These are phyloP conservation scores for Clavulina sp. DNA, from an alignment of 768 basidiomycete species.

Conservation along the genomic window DNA sequence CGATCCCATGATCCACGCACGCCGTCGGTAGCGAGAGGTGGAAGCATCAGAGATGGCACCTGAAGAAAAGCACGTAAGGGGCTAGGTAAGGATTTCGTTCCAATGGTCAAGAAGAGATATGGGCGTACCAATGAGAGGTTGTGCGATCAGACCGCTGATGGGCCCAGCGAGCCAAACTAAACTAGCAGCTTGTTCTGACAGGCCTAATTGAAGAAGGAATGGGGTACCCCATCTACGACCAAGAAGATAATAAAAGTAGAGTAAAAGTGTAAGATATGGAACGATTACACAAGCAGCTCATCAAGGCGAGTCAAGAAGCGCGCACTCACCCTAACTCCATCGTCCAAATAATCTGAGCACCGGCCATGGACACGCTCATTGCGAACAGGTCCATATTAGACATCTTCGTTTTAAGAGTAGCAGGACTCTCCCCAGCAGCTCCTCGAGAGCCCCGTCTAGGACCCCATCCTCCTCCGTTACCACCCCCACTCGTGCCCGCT, in stretches of 20 bases:
- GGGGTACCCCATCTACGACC: slow-evolving; percentile 77
- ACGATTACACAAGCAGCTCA: background rate
- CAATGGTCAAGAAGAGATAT: background rate
- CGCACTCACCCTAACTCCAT: slow-evolving; percentile 70
- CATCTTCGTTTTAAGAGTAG: background rate
- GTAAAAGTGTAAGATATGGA: slow-evolving; percentile 1
- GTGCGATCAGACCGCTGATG: slow-evolving; percentile 85
- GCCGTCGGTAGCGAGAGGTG: slow-evolving; percentile 70
- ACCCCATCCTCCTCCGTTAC: too few relatives aligned
- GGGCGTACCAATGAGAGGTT: slow-evolving; percentile 81
- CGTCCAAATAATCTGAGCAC: slow-evolving; percentile 90
- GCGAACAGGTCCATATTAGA: slow-evolving; percentile 43
- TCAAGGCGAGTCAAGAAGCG: background rate
- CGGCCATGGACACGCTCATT: slow-evolving; percentile 81
- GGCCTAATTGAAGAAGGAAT: slow-evolving; percentile 60
- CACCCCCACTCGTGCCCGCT: too few relatives aligned
- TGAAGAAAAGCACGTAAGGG: slow-evolving; percentile 17
- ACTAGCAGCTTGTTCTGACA: slow-evolving; percentile 80
- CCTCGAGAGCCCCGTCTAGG: too few relatives aligned
- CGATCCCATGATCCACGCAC: slow-evolving; percentile 87
- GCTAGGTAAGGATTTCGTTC: background rate
- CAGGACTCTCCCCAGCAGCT: too few relatives aligned
- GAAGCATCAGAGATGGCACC: slow-evolving; percentile 94
- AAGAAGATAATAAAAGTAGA: slow-evolving; percentile 3
- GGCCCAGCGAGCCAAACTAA: slow-evolving; percentile 84